A percentile compares a stretch with the other conserved stretches of the same genome.
Conservation (phyloP, 176 grass and related monocot species). For the Metroxylon sagu region DNA sequence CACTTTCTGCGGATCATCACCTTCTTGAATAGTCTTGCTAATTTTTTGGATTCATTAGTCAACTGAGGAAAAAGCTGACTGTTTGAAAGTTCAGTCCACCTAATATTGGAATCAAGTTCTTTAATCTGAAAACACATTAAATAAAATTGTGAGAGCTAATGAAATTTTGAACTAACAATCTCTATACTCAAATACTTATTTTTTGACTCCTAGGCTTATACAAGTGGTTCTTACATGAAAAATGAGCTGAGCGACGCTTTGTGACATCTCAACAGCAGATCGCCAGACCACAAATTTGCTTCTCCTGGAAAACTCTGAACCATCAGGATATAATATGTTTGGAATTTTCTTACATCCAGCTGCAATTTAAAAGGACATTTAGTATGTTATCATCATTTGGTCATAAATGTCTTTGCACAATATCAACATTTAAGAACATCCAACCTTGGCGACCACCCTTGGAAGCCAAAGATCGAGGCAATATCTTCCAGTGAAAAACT, state of each 20-base stretch:
- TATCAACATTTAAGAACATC: conserved; percentile 8
- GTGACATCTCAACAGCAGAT: conserved; percentile 83
- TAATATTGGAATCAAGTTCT: conserved; percentile 88
- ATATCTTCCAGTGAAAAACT: conserved; percentile 88
- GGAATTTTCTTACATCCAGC: conserved; percentile 82
- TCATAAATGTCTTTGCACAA: conserved; percentile 16
- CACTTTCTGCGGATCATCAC: conserved; percentile 82
- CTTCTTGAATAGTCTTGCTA: conserved; percentile 82
- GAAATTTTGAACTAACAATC: no score
- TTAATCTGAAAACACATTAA: conserved; percentile 52
- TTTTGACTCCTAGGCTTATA: no score
- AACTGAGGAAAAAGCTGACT: conserved; percentile 46
- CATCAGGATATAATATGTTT: conserved; percentile 76
- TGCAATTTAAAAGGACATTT: conserved; percentile 32
- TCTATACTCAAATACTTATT: no score
- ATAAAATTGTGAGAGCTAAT: conserved; percentile 21
- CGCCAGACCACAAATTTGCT: conserved; percentile 81
- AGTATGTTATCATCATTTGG: conserved; percentile 11
- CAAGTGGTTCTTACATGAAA: conserved; percentile 50
- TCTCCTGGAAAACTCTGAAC: conserved; percentile 69
- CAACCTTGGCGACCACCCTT: conserved; percentile 94
- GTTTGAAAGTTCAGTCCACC: conserved; percentile 67
- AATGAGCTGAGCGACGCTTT: conserved; percentile 58
- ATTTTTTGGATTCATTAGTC: conserved; percentile 79
- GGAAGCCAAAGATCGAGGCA: conserved; percentile 50